Evolutionary conservation across 2,329 filamentous ascomycete species (phyloP).

Genomic region (Apiospora pterosperma): DNA sequence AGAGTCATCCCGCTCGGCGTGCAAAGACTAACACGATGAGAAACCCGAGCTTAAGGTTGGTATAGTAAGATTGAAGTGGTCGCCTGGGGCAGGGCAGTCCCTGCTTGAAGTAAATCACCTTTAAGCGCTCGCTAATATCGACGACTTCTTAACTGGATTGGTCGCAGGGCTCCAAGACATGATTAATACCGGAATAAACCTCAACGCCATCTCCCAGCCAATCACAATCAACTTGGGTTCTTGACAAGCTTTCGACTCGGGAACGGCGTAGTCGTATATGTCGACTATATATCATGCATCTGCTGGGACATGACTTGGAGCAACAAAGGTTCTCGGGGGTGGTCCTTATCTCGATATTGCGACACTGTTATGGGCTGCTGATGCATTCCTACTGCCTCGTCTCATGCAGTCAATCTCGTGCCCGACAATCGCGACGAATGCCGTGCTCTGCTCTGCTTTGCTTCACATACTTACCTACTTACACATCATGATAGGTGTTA

Average conservation of each 20-base stretch:
- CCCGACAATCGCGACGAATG: neutral
- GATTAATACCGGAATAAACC: too few species aligned
- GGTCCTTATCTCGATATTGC: neutral
- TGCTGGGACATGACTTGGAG: neutral
- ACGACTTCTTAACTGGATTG: neutral
- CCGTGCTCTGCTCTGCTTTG: too few species aligned
- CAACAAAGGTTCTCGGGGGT: neutral
- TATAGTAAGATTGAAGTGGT: too few species aligned
- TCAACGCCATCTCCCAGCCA: neutral
- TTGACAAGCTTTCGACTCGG: neutral
- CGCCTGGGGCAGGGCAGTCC: neutral
- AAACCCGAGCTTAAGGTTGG: too few species aligned
- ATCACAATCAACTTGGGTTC: neutral
- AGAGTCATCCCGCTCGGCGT: too few species aligned
- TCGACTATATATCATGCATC: neutral
- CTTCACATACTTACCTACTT: too few species aligned
- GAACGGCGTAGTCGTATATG: neutral
- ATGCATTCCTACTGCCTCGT: neutral
- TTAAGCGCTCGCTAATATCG: neutral
- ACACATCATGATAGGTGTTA: too few species aligned
- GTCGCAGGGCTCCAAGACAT: too few species aligned
- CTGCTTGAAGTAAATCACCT: neutral
- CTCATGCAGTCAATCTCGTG: neutral
- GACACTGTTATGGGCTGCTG: neutral
- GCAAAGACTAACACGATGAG: too few species aligned